A percentile compares a stretch with the other conserved stretches of the same genome.
These are phyloP conservation scores for Penicillium capsulatum DNA, from an alignment of 2,329 filamentous ascomycete genomes.

Conservation along the genomic window DNA sequence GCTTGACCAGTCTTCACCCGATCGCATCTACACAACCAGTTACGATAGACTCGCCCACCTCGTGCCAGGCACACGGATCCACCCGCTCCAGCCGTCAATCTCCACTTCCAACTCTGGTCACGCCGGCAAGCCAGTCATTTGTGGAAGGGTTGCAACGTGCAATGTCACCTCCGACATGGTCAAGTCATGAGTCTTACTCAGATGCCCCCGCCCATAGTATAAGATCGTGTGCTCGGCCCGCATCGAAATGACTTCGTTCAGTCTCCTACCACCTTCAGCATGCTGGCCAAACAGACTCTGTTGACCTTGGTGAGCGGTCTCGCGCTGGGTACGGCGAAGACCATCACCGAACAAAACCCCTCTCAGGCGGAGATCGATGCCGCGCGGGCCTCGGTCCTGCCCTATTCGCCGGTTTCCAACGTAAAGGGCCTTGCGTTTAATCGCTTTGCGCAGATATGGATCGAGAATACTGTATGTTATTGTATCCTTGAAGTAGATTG, in stretches of 20 bases:
- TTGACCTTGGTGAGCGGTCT: constrained; percentile 21
- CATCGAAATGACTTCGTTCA: neutral
- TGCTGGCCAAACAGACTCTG: constrained; percentile 54
- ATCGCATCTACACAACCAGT: constrained; percentile 9
- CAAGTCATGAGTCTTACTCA: neutral
- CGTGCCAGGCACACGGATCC: constrained; percentile 11
- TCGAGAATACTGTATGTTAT: constrained; percentile 64
- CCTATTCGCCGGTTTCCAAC: constrained; percentile 58
- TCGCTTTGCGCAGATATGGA: constrained; percentile 67
- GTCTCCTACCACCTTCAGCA: neutral
- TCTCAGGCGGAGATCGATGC: constrained; percentile 28
- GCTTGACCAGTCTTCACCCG: no score
- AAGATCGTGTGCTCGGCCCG: neutral
- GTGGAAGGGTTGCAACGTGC: no score
- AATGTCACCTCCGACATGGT: no score
- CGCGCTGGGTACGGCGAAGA: constrained; percentile 26
- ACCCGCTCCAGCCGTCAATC: neutral
- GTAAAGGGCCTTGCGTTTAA: constrained; percentile 70
- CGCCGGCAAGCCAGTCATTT: no score
- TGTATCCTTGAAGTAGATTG: neutral
- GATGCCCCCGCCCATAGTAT: neutral
- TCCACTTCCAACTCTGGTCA: constrained; percentile 1
- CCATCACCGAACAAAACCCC: constrained; percentile 24
- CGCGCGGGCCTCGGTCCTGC: constrained; percentile 55
- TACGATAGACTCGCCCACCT: constrained; percentile 3